Conservation (phyloP, 371 early-diverging fungal species). For the Mortierella sp. region DNA sequence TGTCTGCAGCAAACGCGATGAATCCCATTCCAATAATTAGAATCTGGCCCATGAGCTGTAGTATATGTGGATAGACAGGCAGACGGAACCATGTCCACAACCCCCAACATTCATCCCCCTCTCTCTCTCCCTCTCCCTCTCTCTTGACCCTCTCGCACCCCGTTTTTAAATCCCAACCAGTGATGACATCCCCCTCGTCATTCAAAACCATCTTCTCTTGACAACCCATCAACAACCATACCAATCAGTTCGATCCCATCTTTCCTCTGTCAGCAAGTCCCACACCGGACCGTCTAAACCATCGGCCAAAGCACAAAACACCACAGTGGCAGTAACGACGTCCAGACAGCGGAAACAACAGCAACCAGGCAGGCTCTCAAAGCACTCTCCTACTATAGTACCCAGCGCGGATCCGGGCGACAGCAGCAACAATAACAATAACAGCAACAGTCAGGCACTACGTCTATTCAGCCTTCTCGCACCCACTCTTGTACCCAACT, state of each 20-base stretch:
- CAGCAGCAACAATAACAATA: not conserved
- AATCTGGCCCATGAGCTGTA: not conserved
- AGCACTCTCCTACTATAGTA: not conserved
- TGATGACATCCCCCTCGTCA: constrained; percentile 1
- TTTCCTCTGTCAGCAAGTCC: not conserved
- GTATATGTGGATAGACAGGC: too few species aligned
- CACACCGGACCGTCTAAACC: not conserved
- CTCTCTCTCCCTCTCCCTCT: not conserved
- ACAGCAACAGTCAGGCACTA: not conserved
- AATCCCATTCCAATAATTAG: not conserved
- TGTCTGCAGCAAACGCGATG: not conserved
- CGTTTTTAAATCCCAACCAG: not conserved
- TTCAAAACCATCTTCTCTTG: not conserved
- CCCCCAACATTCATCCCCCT: not conserved
- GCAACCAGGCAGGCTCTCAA: not conserved
- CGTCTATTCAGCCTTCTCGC: not conserved
- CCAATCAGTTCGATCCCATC: not conserved
- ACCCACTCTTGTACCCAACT: not conserved
- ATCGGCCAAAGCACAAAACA: not conserved
- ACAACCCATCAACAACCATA: not conserved
- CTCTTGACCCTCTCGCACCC: not conserved
- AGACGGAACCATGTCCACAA: not conserved
- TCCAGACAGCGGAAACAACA: not conserved
- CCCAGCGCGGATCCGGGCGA: not conserved
- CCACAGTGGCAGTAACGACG: not conserved